A percentile compares a stretch with the other conserved stretches of the same genome.
Conservation (phyloP, 345 rosid genomes). For the Tarenaya hassleriana region DNA sequence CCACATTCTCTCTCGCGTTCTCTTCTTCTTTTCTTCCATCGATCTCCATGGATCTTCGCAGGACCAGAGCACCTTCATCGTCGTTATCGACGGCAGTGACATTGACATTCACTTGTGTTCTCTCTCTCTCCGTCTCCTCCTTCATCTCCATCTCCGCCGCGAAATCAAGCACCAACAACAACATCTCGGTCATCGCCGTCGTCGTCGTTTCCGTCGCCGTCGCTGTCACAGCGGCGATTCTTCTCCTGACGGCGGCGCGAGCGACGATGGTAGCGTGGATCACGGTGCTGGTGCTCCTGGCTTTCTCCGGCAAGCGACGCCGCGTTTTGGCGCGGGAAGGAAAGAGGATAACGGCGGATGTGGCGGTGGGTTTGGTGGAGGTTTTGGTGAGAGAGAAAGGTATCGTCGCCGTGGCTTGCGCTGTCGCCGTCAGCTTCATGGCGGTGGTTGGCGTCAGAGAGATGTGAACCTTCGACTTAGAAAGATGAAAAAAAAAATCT, state of each 20-base stretch:
- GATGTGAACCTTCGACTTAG: background rate
- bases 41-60: slow-evolving; percentile 24
- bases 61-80: slow-evolving; percentile 8
- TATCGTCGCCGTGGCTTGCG: background rate
- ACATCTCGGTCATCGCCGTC: slow-evolving; percentile 5
- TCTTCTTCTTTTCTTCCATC: background rate
- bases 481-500: no score
- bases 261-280: slow-evolving; percentile 35
- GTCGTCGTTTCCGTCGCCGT: background rate
- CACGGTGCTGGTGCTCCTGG: slow-evolving; percentile 27
- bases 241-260: slow-evolving; percentile 26
- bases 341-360: slow-evolving; percentile 23
- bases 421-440: slow-evolving; percentile 22
- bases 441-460: slow-evolving; percentile 9
- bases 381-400: slow-evolving; percentile 20
- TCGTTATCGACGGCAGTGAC: slow-evolving; percentile 10
- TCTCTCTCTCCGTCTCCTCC: slow-evolving; percentile 15
- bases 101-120: slow-evolving; percentile 21
- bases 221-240: slow-evolving; percentile 17
- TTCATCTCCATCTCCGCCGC: slow-evolving; percentile 20
- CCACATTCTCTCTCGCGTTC: slow-evolving; percentile 9
- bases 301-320: slow-evolving; percentile 32
- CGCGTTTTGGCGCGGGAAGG: slow-evolving; percentile 25
- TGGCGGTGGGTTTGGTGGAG: slow-evolving; percentile 21
- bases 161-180: background rate